Evolutionary conservation across 2,329 filamentous ascomycete genomes (phyloP).

Genomic region (Arthroderma sp.): DNA sequence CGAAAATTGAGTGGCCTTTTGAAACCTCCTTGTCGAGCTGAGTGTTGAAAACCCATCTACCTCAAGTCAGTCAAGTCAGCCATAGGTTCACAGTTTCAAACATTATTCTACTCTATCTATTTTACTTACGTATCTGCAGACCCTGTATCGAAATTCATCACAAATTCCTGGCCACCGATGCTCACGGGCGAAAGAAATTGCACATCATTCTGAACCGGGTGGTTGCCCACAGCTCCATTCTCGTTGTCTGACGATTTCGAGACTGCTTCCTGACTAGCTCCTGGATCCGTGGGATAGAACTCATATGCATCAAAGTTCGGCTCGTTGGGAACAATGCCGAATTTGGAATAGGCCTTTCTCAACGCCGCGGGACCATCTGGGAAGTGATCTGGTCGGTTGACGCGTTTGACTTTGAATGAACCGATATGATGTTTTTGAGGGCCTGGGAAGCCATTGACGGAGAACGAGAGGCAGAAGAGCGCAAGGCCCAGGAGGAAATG

Average conservation of each 20-base stretch:
- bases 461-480: conserved; percentile 18
- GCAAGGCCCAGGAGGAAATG: conserved; percentile 11
- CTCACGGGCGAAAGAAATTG: conserved; percentile 57
- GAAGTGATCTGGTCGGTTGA: conserved; percentile 42
- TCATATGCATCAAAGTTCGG: conserved; percentile 26
- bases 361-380: conserved; percentile 50
- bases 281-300: conserved; percentile 17
- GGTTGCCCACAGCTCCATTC: conserved; percentile 49
- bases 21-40: conserved; percentile 35
- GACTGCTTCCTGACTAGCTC: conserved; percentile 15
- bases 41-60: conserved; percentile 57
- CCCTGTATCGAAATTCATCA: conserved; percentile 63
- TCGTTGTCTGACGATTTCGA: conserved; percentile 17
- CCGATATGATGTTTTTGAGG: conserved; percentile 16
- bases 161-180: conserved; percentile 56
- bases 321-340: conserved; percentile 39
- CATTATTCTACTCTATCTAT: neutral
- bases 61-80: neutral
- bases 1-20: conserved; percentile 42
- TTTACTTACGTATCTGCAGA: conserved; percentile 52
- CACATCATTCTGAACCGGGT: conserved; percentile 50
- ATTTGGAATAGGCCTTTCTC: conserved; percentile 56
- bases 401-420: conserved; percentile 50
- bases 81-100: neutral
- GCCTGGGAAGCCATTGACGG: conserved; percentile 16